These are phyloP conservation scores for Zymoseptoria brevis DNA, from an alignment of 2,329 filamentous ascomycete genomes.

Conservation along the genomic window DNA sequence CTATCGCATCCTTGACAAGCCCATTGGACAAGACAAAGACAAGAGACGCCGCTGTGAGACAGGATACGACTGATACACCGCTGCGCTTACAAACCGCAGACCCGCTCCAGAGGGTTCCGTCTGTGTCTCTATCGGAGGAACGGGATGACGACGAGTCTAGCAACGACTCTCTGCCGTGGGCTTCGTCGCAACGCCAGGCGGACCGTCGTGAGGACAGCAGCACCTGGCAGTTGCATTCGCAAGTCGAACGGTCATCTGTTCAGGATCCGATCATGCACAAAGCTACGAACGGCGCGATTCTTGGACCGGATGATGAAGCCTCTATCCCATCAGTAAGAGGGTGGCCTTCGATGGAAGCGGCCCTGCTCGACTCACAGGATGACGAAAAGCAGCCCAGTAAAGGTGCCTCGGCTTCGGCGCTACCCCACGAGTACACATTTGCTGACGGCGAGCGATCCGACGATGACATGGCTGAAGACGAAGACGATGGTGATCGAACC, in stretches of 20 bases:
- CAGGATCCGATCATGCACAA: neutral
- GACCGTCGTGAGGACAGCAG: neutral
- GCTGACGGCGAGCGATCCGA: neutral
- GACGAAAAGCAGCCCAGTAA: neutral
- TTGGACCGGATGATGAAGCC: neutral
- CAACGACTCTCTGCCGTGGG: neutral
- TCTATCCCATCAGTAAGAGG: neutral
- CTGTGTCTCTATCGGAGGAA: neutral
- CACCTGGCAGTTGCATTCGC: neutral
- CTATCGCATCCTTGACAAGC: slow-evolving; percentile 3
- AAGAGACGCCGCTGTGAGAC: neutral
- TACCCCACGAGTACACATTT: neutral
- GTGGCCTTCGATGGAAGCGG: neutral
- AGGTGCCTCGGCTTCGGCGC: neutral
- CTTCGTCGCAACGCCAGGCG: neutral
- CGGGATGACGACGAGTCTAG: neutral
- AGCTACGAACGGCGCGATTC: neutral
- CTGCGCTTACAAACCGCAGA: neutral
- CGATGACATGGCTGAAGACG: slow-evolving; percentile 8
- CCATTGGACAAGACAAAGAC: neutral
- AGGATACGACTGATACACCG: neutral
- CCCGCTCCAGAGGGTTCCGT: too few species aligned
- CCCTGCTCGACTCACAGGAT: neutral
- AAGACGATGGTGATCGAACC: neutral
- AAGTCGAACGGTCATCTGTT: neutral